Base-by-base conservation (phyloP, 129 eudicot species). In the Arctium lappa region DNA sequence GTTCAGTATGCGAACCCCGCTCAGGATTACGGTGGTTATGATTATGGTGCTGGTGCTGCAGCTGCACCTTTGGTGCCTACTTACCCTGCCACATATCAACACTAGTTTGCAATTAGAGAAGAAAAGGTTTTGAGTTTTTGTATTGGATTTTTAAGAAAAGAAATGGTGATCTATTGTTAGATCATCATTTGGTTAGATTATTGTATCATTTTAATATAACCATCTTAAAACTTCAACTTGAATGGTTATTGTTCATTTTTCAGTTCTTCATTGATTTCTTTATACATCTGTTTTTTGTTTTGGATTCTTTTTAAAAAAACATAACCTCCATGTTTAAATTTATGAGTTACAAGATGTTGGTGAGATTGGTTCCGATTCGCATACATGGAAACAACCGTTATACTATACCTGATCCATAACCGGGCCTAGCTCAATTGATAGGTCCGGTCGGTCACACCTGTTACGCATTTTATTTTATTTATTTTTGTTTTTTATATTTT, bases 1-100 rank as follows among this genome's bases (percentile, higher is more conserved):
- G 79, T 40, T 66, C 89, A 81, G 75, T 75, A 85, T 22, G 75
- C 53, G 7, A 66, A 60, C 62, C 53, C 78, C 12, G 62, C 82
- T 4, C 82, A 53, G 9, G 86, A 74, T 69, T 60, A 60, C 9
- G 2, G 63, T 74, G 7, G 80, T 2, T 66, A 29, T 29, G 71
- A 29, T 66, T 66, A 66, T 66, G 33, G 71, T 29, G 33, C 3
- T 22, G 65, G n/a, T 10, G 18, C 68, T 46, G 8, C 68, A 60
- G 29, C 68, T 5, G 68, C 68, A 60, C 22, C 68, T 60, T 60
- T 60, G 68, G 68, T 60, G 68, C 68, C 68, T 60, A 60, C 9
- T 60, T 60, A 60, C 68, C 68, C 68, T 60, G 68, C 68, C 68
- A 60, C 68, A 60, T 60, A 60, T 60, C 30, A 60, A 60, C 68